Evolutionary conservation across 179 eudicot species (phyloP).

Genomic region (Corrigiola litoralis): DNA sequence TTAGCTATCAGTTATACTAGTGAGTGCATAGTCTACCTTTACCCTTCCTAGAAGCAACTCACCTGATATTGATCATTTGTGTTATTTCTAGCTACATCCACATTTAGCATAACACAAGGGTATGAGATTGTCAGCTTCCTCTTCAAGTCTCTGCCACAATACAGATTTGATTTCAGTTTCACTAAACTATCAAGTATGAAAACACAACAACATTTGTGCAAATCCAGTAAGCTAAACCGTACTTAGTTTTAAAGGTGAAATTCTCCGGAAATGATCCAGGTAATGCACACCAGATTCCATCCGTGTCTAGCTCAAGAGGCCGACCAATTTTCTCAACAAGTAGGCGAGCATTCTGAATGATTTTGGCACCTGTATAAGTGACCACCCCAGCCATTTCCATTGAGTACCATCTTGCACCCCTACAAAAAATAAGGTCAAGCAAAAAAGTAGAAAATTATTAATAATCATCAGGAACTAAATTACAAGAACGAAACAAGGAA

Average conservation of each 20-base stretch:
- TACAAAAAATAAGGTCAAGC: slow-evolving; percentile 18
- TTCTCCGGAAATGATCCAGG: slow-evolving; percentile 99
- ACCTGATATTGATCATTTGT: slow-evolving; percentile 99
- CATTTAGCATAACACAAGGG: slow-evolving; percentile 99
- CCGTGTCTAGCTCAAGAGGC: slow-evolving; percentile 96
- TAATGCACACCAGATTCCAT: slow-evolving; percentile 96
- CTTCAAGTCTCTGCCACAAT: slow-evolving; percentile 61
- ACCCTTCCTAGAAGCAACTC: slow-evolving; percentile 23
- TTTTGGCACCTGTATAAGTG: slow-evolving; percentile 97
- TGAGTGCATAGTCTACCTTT: too few relatives aligned
- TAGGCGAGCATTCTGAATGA: slow-evolving; percentile 94
- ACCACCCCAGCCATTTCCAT: slow-evolving; percentile 99
- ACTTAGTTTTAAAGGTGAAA: slow-evolving; percentile 85
- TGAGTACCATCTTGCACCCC: slow-evolving; percentile 99
- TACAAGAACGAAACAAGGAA: background rate
- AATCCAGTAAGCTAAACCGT: slow-evolving; percentile 18
- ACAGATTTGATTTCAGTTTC: slow-evolving; percentile 7
- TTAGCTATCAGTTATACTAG: too few relatives aligned
- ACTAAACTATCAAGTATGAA: background rate
- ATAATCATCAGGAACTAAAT: slow-evolving; percentile 3
- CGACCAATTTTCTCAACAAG: slow-evolving; percentile 92
- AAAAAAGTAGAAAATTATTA: too few relatives aligned
- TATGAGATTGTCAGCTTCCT: slow-evolving; percentile 96
- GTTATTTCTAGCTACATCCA: slow-evolving; percentile 93
- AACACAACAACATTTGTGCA: background rate